A percentile compares a stretch with the other conserved stretches of the same genome.
phyloP scores from a whole-genome alignment of 2,329 filamentous ascomycete species.

The Didymella glomerata region DNA sequence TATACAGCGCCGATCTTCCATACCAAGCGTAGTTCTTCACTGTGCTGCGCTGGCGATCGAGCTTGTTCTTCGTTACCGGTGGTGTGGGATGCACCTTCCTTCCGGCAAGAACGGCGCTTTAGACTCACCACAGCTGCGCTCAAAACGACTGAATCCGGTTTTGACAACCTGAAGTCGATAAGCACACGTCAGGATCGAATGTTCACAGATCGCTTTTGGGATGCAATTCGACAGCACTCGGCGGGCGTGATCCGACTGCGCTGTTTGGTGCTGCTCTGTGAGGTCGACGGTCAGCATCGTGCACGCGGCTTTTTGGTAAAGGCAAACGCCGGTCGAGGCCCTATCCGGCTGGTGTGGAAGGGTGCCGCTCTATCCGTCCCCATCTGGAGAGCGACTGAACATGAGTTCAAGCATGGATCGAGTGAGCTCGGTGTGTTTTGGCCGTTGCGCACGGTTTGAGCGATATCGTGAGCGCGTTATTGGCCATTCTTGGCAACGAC shows the following conservation, averaged over 20 bases:
- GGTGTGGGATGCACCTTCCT: neutral
- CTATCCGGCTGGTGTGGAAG: neutral
- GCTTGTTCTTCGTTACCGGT: slow-evolving; percentile 16
- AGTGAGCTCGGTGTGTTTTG: neutral
- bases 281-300: neutral
- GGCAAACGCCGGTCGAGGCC: neutral
- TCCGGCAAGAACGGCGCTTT: slow-evolving; percentile 4
- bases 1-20: slow-evolving; percentile 9
- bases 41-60: slow-evolving; percentile 1
- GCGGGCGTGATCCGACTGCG: neutral
- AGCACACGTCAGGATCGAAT: slow-evolving; percentile 3
- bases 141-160: slow-evolving; percentile 3
- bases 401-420: slow-evolving; percentile 5
- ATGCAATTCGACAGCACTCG: neutral
- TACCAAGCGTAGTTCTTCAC: slow-evolving; percentile 6
- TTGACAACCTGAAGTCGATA: neutral
- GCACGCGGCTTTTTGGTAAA: slow-evolving; percentile 10
- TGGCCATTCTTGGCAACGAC: neutral
- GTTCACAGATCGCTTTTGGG: neutral
- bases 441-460: neutral
- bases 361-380: slow-evolving; percentile 16
- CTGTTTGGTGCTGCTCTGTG: slow-evolving; percentile 4
- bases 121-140: neutral
- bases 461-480: neutral
- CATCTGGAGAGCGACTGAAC: slow-evolving; percentile 8